phyloP scores from a whole-genome alignment of 2,329 filamentous ascomycete genomes.

The Cladophialophora chaetospira region DNA sequence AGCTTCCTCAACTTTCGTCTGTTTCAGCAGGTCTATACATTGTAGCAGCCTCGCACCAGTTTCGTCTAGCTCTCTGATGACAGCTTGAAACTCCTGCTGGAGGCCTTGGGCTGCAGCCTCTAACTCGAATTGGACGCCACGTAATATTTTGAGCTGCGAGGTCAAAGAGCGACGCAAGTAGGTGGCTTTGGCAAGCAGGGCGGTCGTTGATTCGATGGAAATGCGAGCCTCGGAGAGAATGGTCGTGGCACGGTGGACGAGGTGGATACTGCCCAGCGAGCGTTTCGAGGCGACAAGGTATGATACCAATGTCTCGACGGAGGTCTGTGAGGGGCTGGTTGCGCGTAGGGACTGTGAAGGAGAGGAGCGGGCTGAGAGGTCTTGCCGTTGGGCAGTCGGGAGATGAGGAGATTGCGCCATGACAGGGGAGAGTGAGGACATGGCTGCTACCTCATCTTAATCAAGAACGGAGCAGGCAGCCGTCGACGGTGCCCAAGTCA shows the following conservation, averaged over 20 bases:
- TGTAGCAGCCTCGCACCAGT: conserved; percentile 60
- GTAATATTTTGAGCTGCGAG: conserved; percentile 48
- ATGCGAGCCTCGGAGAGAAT: conserved; percentile 75
- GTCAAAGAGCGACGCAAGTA: conserved; percentile 66
- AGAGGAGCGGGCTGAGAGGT: conserved; percentile 23
- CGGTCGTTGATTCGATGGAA: conserved; percentile 75
- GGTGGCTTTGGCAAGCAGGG: conserved; percentile 69
- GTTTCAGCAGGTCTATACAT: conserved; percentile 57
- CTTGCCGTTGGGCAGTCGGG: conserved; percentile 7
- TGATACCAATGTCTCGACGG: conserved; percentile 74
- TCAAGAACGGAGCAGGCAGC: not conserved
- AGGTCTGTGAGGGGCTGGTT: conserved; percentile 13
- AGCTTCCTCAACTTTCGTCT: conserved; percentile 60
- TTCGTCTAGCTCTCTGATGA: conserved; percentile 59
- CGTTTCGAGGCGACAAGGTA: conserved; percentile 86
- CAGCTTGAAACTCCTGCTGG: conserved; percentile 48
- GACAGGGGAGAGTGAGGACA: conserved; percentile 21
- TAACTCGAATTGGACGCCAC: conserved; percentile 47
- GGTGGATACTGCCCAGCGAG: conserved; percentile 78
- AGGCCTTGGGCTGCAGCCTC: conserved; percentile 46
- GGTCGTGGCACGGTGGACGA: conserved; percentile 83
- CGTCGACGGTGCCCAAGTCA: not conserved
- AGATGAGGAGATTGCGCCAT: conserved; percentile 31
- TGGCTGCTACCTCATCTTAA: conserved; percentile 3
- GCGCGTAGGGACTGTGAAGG: conserved; percentile 22